Base-by-base conservation (phyloP, 495 filamentous ascomycete species). In the Emericellopsis terricola region DNA sequence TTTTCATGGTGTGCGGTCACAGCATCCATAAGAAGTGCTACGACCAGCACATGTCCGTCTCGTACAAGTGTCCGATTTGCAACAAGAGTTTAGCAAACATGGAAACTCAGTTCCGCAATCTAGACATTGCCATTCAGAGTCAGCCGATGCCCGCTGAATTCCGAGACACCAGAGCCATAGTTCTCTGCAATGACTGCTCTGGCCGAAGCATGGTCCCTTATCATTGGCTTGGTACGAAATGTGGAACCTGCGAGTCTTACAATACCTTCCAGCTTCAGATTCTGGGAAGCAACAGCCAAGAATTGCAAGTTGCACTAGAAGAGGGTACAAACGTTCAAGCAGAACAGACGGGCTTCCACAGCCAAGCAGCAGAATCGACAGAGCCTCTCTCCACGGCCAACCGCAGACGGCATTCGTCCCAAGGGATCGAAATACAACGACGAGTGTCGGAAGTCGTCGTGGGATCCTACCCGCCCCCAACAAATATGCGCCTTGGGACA, bases 1-100 rank as follows among this genome's bases (percentile, higher is more conserved):
- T 93, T 23, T 91, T 92, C 48, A 85, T 99, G 78, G 70, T 73
- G 28, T 99, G 89, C 53, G 91, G 91, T 7, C 89, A 99, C 52
- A 89, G 84, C 51, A 89, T 99, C 42, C 89, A 99, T 50, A 68
- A 74, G 38, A 68, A 68, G 39, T 99, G 89, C 56, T 81, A 89
- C 47, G 68, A 76, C 20, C 70, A 83, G 42, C 77, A 91, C 47
- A 83, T 83, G 59, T 76, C 80, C 42, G 69, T 65, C 4, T 89
- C 84, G 2, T 96, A 96, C 56, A 81, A 80, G 40, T 99, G 89
- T 47, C 89, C 89, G 2, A 80, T 94, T 23, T 99, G 89, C 64
- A 87, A 75, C 50, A 80, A 82, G 48, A 92, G 80, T 36, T 79
- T 87, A 15, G 71, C 81, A 41, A 99, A 99, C 55, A 96, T 99